These are phyloP conservation scores for Ilex aquifolium DNA, from an alignment of 257 asterid species.

Conservation along the genomic window DNA sequence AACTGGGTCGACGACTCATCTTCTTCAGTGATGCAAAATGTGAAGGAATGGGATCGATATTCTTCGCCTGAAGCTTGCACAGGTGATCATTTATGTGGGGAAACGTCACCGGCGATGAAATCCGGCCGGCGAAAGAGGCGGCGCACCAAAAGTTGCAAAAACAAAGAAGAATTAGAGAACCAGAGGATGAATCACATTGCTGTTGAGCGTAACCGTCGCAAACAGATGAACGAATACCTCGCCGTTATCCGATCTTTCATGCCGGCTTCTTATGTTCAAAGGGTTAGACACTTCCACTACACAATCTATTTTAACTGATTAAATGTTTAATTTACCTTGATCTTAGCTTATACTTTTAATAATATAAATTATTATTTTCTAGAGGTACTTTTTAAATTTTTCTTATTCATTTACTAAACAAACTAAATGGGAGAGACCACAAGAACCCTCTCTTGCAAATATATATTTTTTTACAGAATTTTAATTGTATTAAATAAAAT, in stretches of 20 bases:
- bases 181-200: conserved; percentile 52
- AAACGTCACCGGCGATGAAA: background rate
- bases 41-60: conserved; percentile 12
- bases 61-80: background rate
- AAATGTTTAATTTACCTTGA: too few species aligned
- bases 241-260: conserved; percentile 37
- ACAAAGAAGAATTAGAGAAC: conserved; percentile 38
- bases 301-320: too few species aligned
- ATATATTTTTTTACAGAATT: too few species aligned
- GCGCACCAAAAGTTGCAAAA: conserved; percentile 30
- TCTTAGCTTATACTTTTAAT: too few species aligned
- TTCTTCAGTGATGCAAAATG: conserved; percentile 19
- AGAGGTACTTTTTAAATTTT: too few species aligned
- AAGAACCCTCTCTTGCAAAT: too few species aligned
- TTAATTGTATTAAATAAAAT: too few species aligned
- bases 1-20: conserved; percentile 24
- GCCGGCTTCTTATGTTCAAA: conserved; percentile 45
- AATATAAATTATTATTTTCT: too few species aligned
- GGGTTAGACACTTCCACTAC: conserved; percentile 15
- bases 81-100: background rate
- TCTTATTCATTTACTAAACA: too few species aligned
- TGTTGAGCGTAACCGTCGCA: conserved; percentile 39
- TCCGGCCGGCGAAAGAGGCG: conserved; percentile 33
- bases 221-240: conserved; percentile 47
- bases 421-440: too few species aligned